Evolutionary conservation across 257 asterid genomes (phyloP).

Genomic region (Scutellaria galericulata): DNA sequence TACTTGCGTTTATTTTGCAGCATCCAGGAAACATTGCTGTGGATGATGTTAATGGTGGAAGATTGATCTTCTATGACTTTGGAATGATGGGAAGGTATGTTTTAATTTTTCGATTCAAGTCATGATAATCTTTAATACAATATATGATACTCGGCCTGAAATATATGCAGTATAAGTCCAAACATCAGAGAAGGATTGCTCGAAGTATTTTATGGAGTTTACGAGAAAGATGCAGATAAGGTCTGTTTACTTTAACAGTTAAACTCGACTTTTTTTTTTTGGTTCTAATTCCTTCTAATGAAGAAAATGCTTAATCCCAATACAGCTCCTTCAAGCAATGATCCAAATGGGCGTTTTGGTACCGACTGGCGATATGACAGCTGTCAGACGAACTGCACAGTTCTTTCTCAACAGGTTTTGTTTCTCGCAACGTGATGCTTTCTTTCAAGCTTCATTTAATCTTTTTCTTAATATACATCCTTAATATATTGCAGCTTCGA

Average conservation of each 20-base stretch:
- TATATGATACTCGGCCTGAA: conserved; percentile 17
- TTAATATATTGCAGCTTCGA: conserved; percentile 65
- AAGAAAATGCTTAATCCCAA: conserved; percentile 8
- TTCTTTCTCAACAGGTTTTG: conserved; percentile 85
- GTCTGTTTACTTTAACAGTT: conserved; percentile 40
- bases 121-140: conserved; percentile 6
- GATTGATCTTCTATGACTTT: conserved; percentile 88
- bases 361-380: conserved; percentile 94
- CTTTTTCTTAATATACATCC: neutral
- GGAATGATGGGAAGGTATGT: conserved; percentile 95
- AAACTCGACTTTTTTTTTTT: neutral
- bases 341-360: conserved; percentile 94
- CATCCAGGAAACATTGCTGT: conserved; percentile 95
- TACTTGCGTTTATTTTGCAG: conserved; percentile 40
- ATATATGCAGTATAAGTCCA: conserved; percentile 76
- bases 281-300: neutral
- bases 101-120: neutral
- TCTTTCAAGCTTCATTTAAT: neutral
- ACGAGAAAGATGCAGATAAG: conserved; percentile 88
- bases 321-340: conserved; percentile 86
- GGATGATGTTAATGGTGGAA: conserved; percentile 90
- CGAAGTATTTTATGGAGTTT: conserved; percentile 90
- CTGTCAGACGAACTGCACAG: conserved; percentile 91
- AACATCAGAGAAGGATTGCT: conserved; percentile 88
- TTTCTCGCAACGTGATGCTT: neutral